Base-by-base conservation (phyloP, 495 filamentous ascomycete species). In the Xylaria castorea region DNA sequence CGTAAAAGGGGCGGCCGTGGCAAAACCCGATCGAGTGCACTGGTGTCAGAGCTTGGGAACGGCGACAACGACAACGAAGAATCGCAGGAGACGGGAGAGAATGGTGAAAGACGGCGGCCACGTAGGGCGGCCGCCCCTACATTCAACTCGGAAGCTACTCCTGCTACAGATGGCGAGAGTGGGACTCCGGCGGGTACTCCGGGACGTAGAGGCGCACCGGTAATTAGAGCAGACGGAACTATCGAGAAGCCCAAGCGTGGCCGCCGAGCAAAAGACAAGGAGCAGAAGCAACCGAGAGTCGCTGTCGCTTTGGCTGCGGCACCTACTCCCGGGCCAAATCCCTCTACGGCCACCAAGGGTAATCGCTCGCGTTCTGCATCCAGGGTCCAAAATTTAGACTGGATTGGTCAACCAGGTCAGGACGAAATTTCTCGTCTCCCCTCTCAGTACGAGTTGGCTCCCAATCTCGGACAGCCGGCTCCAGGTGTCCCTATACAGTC, bases 31-130 rank as follows among this genome's bases (percentile, higher is more conserved):
- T 91, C 93, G 14, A 94, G 90, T 75, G 91, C 91, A 9, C 81
- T 97, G 66, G 93, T 94, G 71, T 90, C 91, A 3, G 91, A 93
- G 76, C 85, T 95, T 70, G 90, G 90, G n/a, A 86, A 83, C 72
- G 81, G 83, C 5, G 87, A 89, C 63, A 85, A 87, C 71, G 87
- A 88, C 66, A 79, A 75, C 38, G 89, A 90, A 71, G 87, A 89
- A 58, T 66, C 70, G n/a, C 81, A 83, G 51, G 86, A 89, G 44
- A 83, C 79, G 32, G 81, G 86, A 34, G 86, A 87, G 77, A 82
- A 84, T 74, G 81, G 85, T 58, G 83, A 88, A 76, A 82, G 83
- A 70, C 81, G 87, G 20, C 83, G 85, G 40, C 87, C 86, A 42
- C 87, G 86, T 46, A 83, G 87, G 72, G 87, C 87, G 12, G 87